A percentile compares a stretch with the other conserved stretches of the same genome.
phyloP scores from a whole-genome alignment of 73 alveolate genomes.

The Durusdinium trenchii region DNA sequence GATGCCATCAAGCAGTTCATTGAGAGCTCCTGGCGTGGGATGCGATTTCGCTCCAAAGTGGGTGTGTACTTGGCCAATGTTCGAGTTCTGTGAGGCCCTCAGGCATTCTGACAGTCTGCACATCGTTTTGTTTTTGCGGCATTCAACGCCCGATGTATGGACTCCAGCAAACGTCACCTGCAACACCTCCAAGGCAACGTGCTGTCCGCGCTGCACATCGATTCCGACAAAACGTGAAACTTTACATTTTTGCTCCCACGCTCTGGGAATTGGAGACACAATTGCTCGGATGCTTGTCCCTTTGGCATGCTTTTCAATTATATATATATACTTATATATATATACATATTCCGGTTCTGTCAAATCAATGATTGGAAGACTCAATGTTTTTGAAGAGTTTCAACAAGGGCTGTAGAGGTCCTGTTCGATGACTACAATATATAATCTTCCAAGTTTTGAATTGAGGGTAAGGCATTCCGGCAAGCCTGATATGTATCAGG shows the following conservation, averaged over 20 bases:
- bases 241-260: constrained; percentile 32
- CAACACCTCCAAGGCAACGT: constrained; percentile 31
- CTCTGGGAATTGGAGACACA: constrained; percentile 87
- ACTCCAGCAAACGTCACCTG: not conserved
- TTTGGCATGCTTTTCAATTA: too few relatives aligned
- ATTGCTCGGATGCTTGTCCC: constrained; percentile 34
- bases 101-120: too few relatives aligned
- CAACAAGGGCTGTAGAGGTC: too few relatives aligned
- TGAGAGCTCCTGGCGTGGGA: constrained; percentile 92
- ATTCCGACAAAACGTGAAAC: constrained; percentile 30
- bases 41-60: constrained; percentile 86
- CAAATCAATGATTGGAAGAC: too few relatives aligned
- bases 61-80: constrained; percentile 74
- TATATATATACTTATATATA: too few relatives aligned
- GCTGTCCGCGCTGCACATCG: constrained; percentile 58
- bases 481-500: too few relatives aligned
- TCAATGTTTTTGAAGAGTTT: too few relatives aligned
- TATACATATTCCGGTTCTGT: too few relatives aligned
- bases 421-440: too few relatives aligned
- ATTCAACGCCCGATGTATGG: not conserved
- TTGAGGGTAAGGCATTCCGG: too few relatives aligned
- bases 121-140: too few relatives aligned
- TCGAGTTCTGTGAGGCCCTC: constrained; percentile 24
- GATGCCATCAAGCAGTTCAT: constrained; percentile 79
- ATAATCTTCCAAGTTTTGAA: too few relatives aligned